Evolutionary conservation across 768 basidiomycete species (phyloP).

Genomic region (Russula vinacea): DNA sequence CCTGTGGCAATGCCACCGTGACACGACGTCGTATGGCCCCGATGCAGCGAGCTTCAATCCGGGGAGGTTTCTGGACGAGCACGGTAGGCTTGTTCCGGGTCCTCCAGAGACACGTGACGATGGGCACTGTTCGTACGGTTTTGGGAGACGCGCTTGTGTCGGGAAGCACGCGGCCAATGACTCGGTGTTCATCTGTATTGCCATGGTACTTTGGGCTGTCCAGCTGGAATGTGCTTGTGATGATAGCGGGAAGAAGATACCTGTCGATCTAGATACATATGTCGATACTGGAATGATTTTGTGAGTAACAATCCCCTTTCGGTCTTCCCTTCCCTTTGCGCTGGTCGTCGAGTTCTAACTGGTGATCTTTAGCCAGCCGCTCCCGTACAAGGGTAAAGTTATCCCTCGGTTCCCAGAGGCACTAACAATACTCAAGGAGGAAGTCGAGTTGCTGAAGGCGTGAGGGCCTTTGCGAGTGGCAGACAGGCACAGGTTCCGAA

Average conservation of each 20-base stretch:
- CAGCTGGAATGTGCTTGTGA: not conserved
- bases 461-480: not conserved
- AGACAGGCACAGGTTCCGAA: too few relatives aligned
- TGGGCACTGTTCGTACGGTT: not conserved
- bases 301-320: not conserved
- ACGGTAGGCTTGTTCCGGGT: not conserved
- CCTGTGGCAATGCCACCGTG: not conserved
- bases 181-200: too few relatives aligned
- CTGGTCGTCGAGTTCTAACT: too few relatives aligned
- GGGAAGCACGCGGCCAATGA: too few relatives aligned
- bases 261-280: not conserved
- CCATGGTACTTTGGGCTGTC: not conserved
- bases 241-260: not conserved
- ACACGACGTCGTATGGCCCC: not conserved
- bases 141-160: not conserved
- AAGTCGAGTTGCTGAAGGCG: not conserved
- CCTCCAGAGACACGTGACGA: not conserved
- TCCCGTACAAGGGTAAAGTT: not conserved
- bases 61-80: not conserved
- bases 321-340: not conserved
- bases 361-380: not conserved
- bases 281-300: not conserved
- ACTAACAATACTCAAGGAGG: not conserved
- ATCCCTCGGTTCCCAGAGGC: not conserved
- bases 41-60: not conserved